Evolutionary conservation across 345 rosid species (phyloP).

Genomic region (Ceriops tagal): DNA sequence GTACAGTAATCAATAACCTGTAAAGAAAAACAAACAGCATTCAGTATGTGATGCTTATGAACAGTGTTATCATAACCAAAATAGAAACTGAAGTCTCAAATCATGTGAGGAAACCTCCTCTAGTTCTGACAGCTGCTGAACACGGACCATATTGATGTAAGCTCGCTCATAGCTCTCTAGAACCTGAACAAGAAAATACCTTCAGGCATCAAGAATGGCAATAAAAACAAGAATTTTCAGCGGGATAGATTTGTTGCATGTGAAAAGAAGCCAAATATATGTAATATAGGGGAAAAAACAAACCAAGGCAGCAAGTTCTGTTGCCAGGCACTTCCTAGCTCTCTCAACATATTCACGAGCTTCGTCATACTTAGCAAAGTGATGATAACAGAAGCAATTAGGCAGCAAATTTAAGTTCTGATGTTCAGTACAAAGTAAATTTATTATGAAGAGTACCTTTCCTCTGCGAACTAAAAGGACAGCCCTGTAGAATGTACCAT

Average conservation of each 20-base stretch:
- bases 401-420: background rate
- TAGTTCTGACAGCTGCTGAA: slow-evolving; percentile 94
- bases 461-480: slow-evolving; percentile 77
- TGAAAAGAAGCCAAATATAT: background rate
- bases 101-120: slow-evolving; percentile 67
- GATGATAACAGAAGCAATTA: slow-evolving; percentile 8
- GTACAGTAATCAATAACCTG: slow-evolving; percentile 96
- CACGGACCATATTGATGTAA: slow-evolving; percentile 93
- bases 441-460: slow-evolving; percentile 43
- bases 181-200: slow-evolving; percentile 50
- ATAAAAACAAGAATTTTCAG: background rate
- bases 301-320: slow-evolving; percentile 99
- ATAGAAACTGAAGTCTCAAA: slow-evolving; percentile 11
- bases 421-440: background rate
- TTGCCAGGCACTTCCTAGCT: slow-evolving; percentile 94
- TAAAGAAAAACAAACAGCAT: slow-evolving; percentile 9
- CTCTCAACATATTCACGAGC: slow-evolving; percentile 93
- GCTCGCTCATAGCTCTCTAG: slow-evolving; percentile 99
- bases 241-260: background rate
- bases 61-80: slow-evolving; percentile 4
- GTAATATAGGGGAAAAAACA: slow-evolving; percentile 21
- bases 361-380: slow-evolving; percentile 66
- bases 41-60: background rate
- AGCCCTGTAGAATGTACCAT: slow-evolving; percentile 95
- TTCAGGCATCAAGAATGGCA: background rate